Percentiles rank a stretch among this genome's conserved stretches.
phyloP scores from a whole-genome alignment of 2,329 filamentous ascomycete species.

The Plectosphaerella plurivora region DNA sequence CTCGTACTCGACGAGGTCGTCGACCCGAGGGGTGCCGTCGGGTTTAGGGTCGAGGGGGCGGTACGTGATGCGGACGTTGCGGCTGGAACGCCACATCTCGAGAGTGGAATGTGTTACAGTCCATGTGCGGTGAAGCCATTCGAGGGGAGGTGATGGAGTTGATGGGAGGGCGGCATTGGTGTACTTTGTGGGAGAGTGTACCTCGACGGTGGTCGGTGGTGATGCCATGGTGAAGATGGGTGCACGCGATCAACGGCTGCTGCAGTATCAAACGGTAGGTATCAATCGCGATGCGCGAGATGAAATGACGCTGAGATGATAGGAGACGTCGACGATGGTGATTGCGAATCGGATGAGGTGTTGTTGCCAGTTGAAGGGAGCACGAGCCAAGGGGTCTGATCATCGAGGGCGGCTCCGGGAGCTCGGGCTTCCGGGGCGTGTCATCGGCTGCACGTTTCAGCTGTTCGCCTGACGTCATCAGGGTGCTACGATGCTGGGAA shows the following conservation, averaged over 20 bases:
- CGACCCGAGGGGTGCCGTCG: slow-evolving; percentile 45
- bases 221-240: slow-evolving; percentile 4
- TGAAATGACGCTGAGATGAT: not conserved
- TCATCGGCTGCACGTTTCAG: not conserved
- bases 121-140: slow-evolving; percentile 66
- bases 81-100: slow-evolving; percentile 74
- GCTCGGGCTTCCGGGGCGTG: not conserved
- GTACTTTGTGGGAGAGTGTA: slow-evolving; percentile 44
- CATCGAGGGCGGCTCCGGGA: not conserved
- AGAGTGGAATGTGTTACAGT: slow-evolving; percentile 72
- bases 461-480: no score
- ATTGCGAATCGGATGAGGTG: not conserved
- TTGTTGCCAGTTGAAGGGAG: not conserved
- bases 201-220: slow-evolving; percentile 5
- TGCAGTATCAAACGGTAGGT: not conserved
- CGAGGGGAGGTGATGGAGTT: slow-evolving; percentile 40
- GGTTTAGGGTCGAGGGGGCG: slow-evolving; percentile 38
- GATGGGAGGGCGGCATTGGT: slow-evolving; percentile 15
- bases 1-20: slow-evolving; percentile 72
- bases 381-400: not conserved
- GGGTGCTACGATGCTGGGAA: no score
- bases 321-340: not conserved
- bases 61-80: slow-evolving; percentile 80
- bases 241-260: not conserved
- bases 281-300: not conserved